Percentiles rank a stretch among this genome's conserved stretches.
These are phyloP conservation scores for Keqinozyma sinolaborantium DNA, from an alignment of 1,139 yeast genomes.

Conservation along the genomic window DNA sequence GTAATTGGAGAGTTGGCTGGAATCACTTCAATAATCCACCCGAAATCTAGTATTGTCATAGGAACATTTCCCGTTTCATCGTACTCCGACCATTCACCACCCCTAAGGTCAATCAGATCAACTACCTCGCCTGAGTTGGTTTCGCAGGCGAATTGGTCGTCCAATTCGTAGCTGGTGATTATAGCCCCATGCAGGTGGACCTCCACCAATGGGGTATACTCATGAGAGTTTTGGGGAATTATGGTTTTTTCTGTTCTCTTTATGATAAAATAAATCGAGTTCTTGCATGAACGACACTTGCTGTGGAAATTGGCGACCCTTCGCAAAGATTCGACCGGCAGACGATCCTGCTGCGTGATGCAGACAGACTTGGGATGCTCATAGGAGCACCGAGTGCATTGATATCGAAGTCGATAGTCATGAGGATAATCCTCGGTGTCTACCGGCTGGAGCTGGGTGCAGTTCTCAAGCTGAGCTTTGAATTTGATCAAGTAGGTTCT, in stretches of 20 bases:
- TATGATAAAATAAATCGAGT: conserved; percentile 7
- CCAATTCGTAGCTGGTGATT: conserved; percentile 59
- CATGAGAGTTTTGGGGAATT: conserved; percentile 20
- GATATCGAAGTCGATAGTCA: conserved; percentile 66
- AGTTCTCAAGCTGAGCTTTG: conserved; percentile 59
- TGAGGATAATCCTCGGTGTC: conserved; percentile 62
- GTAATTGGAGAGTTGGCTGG: conserved; percentile 2
- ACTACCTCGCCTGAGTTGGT: conserved; percentile 47
- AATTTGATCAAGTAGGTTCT: conserved; percentile 31
- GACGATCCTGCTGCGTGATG: conserved; percentile 61
- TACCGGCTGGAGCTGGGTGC: conserved; percentile 56
- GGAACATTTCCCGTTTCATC: conserved; percentile 76
- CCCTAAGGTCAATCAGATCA: conserved; percentile 61
- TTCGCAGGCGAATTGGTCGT: conserved; percentile 60
- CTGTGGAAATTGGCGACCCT: conserved; percentile 79
- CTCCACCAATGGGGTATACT: conserved; percentile 39
- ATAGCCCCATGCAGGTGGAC: conserved; percentile 83
- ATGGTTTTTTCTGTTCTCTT: conserved; percentile 17
- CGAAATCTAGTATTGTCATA: conserved; percentile 67
- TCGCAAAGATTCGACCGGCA: conserved; percentile 51
- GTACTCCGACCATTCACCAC: conserved; percentile 86
- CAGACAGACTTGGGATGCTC: conserved; percentile 67
- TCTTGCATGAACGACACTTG: conserved; percentile 62
- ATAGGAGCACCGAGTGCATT: conserved; percentile 79
- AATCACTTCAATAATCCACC: conserved; percentile 36